A percentile compares a stretch with the other conserved stretches of the same genome.
Conservation (phyloP, 2,329 filamentous ascomycete species). For the Penicillium sp. region DNA sequence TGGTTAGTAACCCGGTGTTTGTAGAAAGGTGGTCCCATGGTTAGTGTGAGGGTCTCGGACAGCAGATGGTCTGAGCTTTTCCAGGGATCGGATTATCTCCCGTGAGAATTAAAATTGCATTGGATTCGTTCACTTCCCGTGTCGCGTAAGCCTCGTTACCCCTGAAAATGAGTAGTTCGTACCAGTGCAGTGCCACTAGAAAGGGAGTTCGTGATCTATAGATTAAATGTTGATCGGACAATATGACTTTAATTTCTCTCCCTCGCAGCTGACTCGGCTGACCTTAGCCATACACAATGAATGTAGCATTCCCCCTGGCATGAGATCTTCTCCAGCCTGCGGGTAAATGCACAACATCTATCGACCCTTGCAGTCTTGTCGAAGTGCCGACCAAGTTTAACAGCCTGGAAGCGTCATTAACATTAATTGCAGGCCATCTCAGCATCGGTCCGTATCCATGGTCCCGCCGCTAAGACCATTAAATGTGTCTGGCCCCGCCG, state of each 20-base stretch:
- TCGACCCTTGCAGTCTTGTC: background rate
- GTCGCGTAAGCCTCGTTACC: background rate
- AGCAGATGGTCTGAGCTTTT: conserved; percentile 1
- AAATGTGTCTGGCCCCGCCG: background rate
- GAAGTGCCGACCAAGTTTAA: background rate
- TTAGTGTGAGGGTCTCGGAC: background rate
- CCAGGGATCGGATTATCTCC: background rate
- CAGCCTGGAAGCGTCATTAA: background rate
- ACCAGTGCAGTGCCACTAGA: background rate
- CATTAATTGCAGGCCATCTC: background rate
- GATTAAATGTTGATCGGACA: background rate
- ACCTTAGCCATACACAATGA: background rate
- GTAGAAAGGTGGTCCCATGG: background rate
- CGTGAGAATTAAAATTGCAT: background rate
- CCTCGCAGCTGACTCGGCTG: background rate
- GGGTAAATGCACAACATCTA: conserved; percentile 1
- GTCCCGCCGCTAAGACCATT: background rate
- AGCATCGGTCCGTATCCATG: background rate
- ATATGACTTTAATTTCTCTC: background rate
- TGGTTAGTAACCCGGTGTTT: background rate
- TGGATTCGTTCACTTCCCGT: background rate
- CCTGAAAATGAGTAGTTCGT: background rate
- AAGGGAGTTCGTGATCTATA: background rate
- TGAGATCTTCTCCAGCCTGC: background rate
- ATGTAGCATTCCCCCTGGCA: conserved; percentile 6